These are phyloP conservation scores for Striga asiatica DNA, from an alignment of 257 asterid species.

Conservation along the genomic window DNA sequence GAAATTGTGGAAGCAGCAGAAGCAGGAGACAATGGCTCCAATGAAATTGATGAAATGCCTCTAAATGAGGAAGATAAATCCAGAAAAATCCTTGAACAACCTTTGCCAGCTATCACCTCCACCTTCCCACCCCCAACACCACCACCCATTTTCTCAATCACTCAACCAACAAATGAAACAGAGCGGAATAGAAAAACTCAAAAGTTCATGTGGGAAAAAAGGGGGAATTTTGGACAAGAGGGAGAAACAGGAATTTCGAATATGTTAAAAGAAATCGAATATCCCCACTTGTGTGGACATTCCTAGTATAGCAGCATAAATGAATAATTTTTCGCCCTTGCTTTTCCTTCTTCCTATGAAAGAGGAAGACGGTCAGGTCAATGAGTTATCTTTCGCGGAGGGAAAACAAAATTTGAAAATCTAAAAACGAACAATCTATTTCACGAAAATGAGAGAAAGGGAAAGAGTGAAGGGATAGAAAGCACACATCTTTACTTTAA, in stretches of 20 bases:
- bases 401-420: slow-evolving; percentile 11
- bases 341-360: neutral
- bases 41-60: slow-evolving; percentile 40
- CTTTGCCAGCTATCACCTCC: slow-evolving; percentile 68
- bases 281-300: slow-evolving; percentile 13
- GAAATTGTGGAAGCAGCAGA: slow-evolving; percentile 33
- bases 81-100: slow-evolving; percentile 67
- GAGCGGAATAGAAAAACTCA: neutral
- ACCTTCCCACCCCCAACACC: slow-evolving; percentile 43
- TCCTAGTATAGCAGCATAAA: slow-evolving; percentile 22
- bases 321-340: slow-evolving; percentile 2
- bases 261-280: slow-evolving; percentile 17
- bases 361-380: slow-evolving; percentile 34
- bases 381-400: too few relatives aligned
- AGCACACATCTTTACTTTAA: slow-evolving; percentile 18
- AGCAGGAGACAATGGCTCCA: slow-evolving; percentile 50
- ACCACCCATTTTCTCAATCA: slow-evolving; percentile 31
- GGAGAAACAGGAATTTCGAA: slow-evolving; percentile 19
- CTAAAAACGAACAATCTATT: neutral
- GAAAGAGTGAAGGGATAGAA: neutral
- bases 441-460: slow-evolving; percentile 1
- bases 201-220: neutral
- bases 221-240: neutral
- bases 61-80: slow-evolving; percentile 69
- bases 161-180: neutral